These are phyloP conservation scores for Lasiodiplodia sp. DNA, from an alignment of 2,329 filamentous ascomycete species.

Conservation along the genomic window DNA sequence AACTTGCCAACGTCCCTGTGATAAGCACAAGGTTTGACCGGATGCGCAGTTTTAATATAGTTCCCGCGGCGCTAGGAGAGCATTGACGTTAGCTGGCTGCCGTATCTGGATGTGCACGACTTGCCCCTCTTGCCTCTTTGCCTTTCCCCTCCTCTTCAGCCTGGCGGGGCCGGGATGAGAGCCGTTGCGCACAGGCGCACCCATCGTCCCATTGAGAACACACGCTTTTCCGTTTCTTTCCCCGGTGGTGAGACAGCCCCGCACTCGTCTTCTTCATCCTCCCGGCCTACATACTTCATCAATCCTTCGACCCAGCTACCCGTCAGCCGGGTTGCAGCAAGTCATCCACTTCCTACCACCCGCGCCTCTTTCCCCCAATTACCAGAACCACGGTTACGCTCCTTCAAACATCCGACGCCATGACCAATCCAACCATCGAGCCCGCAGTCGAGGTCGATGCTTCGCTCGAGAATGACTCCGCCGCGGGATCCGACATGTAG, in stretches of 20 bases:
- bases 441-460: slow-evolving; percentile 8
- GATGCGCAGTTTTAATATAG: too few relatives aligned
- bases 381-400: background rate
- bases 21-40: background rate
- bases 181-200: background rate
- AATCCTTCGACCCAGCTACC: background rate
- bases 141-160: background rate
- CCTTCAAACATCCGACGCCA: background rate
- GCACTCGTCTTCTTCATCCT: background rate
- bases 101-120: background rate
- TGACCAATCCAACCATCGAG: background rate
- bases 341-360: background rate
- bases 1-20: background rate
- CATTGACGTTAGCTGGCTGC: background rate
- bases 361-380: background rate
- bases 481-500: background rate
- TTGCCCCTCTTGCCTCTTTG: background rate
- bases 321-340: background rate
- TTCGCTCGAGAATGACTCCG: slow-evolving; percentile 3
- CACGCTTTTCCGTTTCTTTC: background rate
- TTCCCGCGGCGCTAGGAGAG: background rate
- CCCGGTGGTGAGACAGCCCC: background rate
- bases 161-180: background rate
- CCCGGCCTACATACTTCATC: background rate
- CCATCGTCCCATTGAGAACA: background rate